Conservation (phyloP, 75 land plant genomes). For the Larix kaempferi region DNA sequence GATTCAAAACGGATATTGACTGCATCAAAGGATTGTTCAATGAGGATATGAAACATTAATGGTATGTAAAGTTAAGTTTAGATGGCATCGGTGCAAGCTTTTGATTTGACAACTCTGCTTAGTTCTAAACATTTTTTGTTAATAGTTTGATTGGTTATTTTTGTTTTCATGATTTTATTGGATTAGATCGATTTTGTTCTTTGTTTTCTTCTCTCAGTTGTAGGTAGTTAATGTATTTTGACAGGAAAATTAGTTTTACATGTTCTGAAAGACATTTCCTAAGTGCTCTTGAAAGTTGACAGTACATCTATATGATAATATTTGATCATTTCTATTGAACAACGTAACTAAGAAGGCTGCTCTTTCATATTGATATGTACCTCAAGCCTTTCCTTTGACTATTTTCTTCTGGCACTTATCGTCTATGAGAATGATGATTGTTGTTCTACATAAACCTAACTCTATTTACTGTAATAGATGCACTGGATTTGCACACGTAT, state of each 20-base stretch:
- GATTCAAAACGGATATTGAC: too few species aligned
- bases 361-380: not conserved
- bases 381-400: too few species aligned
- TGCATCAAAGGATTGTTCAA: too few species aligned
- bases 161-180: too few species aligned
- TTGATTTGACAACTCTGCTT: too few species aligned
- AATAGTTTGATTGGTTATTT: too few species aligned
- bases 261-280: too few species aligned
- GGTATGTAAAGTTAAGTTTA: slow-evolving; percentile 33
- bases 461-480: not conserved
- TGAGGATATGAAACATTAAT: too few species aligned
- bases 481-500: not conserved
- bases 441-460: not conserved
- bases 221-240: not conserved
- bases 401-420: not conserved
- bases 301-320: not conserved
- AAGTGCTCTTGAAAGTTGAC: not conserved
- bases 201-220: not conserved
- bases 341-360: not conserved
- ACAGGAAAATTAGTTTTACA: not conserved
- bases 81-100: not conserved
- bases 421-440: not conserved
- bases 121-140: too few species aligned
- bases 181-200: not conserved
- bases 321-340: not conserved